Percentiles rank a stretch among this genome's conserved stretches.
phyloP scores from a whole-genome alignment of 2,329 filamentous ascomycete genomes.

The Neoarthrinium moseri region DNA sequence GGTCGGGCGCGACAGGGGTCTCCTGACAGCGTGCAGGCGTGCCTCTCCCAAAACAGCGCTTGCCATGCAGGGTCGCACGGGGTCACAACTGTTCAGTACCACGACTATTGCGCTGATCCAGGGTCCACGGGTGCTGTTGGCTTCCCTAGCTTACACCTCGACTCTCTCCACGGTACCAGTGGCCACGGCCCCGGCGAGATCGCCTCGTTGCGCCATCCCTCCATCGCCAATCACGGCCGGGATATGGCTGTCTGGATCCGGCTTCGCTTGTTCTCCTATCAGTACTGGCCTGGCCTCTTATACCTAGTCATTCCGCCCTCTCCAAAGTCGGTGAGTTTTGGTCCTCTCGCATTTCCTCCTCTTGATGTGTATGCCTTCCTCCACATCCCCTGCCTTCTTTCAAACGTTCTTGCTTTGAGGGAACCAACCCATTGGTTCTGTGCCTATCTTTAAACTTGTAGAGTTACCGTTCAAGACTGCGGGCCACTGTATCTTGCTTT shows the following conservation, averaged over 20 bases:
- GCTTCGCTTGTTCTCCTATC: conserved; percentile 7
- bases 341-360: conserved; percentile 5
- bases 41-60: conserved; percentile 7
- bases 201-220: conserved; percentile 3
- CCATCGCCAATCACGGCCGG: conserved; percentile 5
- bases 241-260: not conserved
- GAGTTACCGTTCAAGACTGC: conserved; percentile 4
- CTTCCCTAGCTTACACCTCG: too few species aligned
- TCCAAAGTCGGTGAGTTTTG: conserved; percentile 7
- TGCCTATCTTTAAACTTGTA: conserved; percentile 4
- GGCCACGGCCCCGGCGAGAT: not conserved
- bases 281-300: conserved; percentile 5
- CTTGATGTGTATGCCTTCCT: not conserved
- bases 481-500: not conserved
- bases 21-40: not conserved
- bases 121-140: not conserved
- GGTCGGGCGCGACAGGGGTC: conserved; percentile 1
- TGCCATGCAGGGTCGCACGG: conserved; percentile 8
- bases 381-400: not conserved
- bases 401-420: not conserved
- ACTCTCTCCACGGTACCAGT: not conserved
- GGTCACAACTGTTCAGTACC: not conserved
- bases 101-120: not conserved
- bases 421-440: not conserved
- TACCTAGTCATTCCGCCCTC: not conserved